These are phyloP conservation scores for Myxozyma monticola DNA, from an alignment of 805 yeast species.

Conservation along the genomic window DNA sequence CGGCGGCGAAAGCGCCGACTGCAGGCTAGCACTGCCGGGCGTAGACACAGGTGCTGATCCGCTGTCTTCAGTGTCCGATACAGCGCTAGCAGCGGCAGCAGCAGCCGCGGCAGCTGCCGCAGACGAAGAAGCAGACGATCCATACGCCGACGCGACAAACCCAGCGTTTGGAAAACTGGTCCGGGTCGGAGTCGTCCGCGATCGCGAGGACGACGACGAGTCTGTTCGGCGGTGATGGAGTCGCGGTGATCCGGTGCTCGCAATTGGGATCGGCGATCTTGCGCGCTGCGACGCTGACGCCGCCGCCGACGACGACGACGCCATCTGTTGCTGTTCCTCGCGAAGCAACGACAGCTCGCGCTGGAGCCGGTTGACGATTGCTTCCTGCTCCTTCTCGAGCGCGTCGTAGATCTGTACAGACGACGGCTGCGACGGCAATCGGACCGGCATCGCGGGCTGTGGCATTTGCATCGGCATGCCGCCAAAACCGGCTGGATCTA, in stretches of 20 bases:
- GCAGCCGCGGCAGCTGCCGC: conserved; percentile 7
- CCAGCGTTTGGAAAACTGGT: conserved; percentile 25
- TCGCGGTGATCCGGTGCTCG: conserved; percentile 3
- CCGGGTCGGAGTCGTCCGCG: conserved; percentile 34
- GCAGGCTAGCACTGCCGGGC: neutral
- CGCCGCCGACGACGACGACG: too few species aligned
- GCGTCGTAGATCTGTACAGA: conserved; percentile 38
- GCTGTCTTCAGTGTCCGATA: conserved; percentile 29
- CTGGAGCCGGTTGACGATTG: conserved; percentile 65
- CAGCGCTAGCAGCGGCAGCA: conserved; percentile 13
- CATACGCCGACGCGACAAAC: neutral
- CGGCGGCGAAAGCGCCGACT: conserved; percentile 1
- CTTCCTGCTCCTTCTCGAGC: conserved; percentile 75
- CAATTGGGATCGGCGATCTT: conserved; percentile 14
- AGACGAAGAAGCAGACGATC: neutral
- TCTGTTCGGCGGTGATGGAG: conserved; percentile 30
- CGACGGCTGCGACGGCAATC: conserved; percentile 26
- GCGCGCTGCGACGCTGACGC: conserved; percentile 17
- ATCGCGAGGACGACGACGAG: conserved; percentile 36
- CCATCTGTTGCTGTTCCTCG: conserved; percentile 47
- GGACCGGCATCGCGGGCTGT: conserved; percentile 13
- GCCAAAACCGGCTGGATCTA: conserved; percentile 2
- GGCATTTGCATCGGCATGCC: neutral
- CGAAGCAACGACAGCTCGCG: conserved; percentile 57
- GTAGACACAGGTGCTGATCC: conserved; percentile 11